These are phyloP conservation scores for Penicillium griseofulvum DNA, from an alignment of 2,329 filamentous ascomycete species.

Conservation along the genomic window DNA sequence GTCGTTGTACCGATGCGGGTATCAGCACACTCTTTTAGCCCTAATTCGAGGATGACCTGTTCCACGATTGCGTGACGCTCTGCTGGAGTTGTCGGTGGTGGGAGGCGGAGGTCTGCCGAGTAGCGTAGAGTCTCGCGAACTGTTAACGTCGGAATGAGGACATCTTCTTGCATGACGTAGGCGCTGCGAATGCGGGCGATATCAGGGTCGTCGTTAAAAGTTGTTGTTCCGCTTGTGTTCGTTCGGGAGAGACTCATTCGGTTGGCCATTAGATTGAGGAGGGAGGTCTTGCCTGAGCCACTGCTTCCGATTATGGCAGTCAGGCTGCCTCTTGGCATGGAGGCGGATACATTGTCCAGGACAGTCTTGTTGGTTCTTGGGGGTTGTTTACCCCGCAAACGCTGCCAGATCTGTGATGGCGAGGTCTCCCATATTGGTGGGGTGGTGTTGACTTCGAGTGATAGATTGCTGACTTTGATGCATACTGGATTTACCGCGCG, in stretches of 20 bases:
- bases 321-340: slow-evolving; percentile 63
- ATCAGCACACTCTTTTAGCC: slow-evolving; percentile 72
- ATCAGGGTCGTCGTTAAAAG: slow-evolving; percentile 60
- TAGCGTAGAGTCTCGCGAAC: slow-evolving; percentile 73
- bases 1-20: slow-evolving; percentile 69
- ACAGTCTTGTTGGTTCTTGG: slow-evolving; percentile 47
- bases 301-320: slow-evolving; percentile 75
- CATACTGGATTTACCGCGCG: slow-evolving; percentile 42
- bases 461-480: slow-evolving; percentile 36
- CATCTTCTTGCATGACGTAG: slow-evolving; percentile 70
- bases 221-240: slow-evolving; percentile 52
- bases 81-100: slow-evolving; percentile 57
- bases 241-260: slow-evolving; percentile 60
- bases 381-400: slow-evolving; percentile 28
- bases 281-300: slow-evolving; percentile 69
- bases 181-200: slow-evolving; percentile 49
- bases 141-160: slow-evolving; percentile 69
- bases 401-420: slow-evolving; percentile 32
- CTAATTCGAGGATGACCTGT: slow-evolving; percentile 72
- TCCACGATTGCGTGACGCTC: slow-evolving; percentile 67
- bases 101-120: slow-evolving; percentile 68
- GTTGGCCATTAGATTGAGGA: slow-evolving; percentile 69
- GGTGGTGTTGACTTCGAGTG: slow-evolving; percentile 34
- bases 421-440: slow-evolving; percentile 35
- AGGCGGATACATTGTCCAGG: slow-evolving; percentile 62